Evolutionary conservation across 805 yeast genomes (phyloP).

Genomic region (Ogataea nitratoaversa): DNA sequence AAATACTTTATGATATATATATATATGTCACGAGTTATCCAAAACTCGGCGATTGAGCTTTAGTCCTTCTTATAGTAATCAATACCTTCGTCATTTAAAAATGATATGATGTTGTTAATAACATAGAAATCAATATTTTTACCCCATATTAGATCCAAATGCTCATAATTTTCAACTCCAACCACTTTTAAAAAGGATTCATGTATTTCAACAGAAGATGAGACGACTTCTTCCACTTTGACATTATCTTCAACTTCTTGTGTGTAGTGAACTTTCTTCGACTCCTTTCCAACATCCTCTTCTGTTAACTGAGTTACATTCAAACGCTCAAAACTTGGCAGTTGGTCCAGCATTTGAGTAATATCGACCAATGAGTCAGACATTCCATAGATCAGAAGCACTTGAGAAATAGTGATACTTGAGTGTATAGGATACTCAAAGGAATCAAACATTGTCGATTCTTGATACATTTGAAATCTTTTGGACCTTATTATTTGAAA

Average conservation of each 20-base stretch:
- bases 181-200: conserved; percentile 26
- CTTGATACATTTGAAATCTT: conserved; percentile 88
- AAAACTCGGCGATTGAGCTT: too few relatives aligned
- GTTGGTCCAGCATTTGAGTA: conserved; percentile 52
- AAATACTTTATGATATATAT: too few relatives aligned
- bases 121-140: conserved; percentile 50
- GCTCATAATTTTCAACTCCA: conserved; percentile 73
- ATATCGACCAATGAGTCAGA: conserved; percentile 85
- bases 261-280: neutral
- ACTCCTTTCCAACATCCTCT: neutral
- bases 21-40: too few relatives aligned
- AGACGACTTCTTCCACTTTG: conserved; percentile 13
- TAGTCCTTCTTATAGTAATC: neutral
- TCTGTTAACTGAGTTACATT: neutral
- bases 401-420: conserved; percentile 58
- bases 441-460: conserved; percentile 54
- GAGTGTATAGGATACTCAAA: conserved; percentile 35
- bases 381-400: conserved; percentile 76
- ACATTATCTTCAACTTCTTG: conserved; percentile 9
- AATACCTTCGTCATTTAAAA: conserved; percentile 9
- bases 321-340: conserved; percentile 32
- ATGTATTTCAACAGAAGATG: neutral
- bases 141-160: conserved; percentile 94
- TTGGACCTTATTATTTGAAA: conserved; percentile 79
- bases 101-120: conserved; percentile 36